Evolutionary conservation across 2,329 filamentous ascomycete genomes (phyloP), one percentile per base, ranked within the genome.

Genomic region (Coniosporium tulheliwenetii): DNA sequence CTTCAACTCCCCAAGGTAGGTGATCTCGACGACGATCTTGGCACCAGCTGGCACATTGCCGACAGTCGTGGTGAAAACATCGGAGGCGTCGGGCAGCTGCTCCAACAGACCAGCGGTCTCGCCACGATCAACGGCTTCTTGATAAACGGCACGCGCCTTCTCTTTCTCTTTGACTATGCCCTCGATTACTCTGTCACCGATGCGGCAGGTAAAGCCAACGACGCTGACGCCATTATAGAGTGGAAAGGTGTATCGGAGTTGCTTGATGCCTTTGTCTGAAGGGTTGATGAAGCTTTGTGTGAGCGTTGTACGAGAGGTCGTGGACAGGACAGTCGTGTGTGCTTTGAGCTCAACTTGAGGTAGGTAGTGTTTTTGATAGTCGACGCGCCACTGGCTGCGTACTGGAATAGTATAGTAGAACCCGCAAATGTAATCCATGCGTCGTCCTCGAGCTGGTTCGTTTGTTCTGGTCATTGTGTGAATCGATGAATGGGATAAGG

Each of bases 211-310:
- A 47, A 85, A 86, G 3, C 64, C 68, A 7, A 79, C 77, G 1
- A 86, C 75, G 5, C 74, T 79, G 12, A 82, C 76, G 8, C 81
- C 80, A 51, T 84, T 78, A 46, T 79, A 82, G 0, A 86, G 64
- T 0, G 81, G 81, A 45, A 86, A 85, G 0, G 69, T 69, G 53
- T 86, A 86, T 10, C 65, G 64, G 12, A 76, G 67, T 51, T 83
- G 63, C 8, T 63, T 51, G 44, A 78, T 69, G 2, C 52, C 52
- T 8, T 61, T 53, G 1, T 49, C 39, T 2, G 65, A 64, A 0
- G 74, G 67, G 46, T 83, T 84, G 48, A 65, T 55, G 48, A 81
- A 85, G 0, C 63, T 76, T 54, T 84, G 71, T 1, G 60, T 67
- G 7, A 76, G 58, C 2, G 53, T 55, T n/a, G 71, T 73, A 2